Percentiles rank a stretch among this genome's conserved stretches.
Evolutionary conservation across 129 eudicot genomes (phyloP).

Genomic region (Cynara cardunculus): DNA sequence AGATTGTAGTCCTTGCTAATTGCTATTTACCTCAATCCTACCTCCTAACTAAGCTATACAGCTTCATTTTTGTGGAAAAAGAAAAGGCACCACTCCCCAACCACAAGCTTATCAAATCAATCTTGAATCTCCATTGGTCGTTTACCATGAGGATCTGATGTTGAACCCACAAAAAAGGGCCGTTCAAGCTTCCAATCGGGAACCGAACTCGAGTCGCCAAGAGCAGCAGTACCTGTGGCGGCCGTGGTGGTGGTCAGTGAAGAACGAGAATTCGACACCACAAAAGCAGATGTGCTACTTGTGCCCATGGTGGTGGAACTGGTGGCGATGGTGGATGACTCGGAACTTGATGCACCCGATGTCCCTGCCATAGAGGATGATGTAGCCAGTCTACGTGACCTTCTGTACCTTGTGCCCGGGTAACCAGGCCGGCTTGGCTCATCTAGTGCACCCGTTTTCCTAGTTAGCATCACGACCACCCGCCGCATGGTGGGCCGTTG

Average conservation of each 20-base stretch:
- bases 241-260: not conserved
- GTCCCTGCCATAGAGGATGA: constrained; percentile 42
- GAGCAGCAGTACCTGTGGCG: constrained; percentile 20
- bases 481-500: constrained; percentile 69
- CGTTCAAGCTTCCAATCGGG: constrained; percentile 11
- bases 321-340: constrained; percentile 22
- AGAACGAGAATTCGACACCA: not conserved
- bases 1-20: not conserved
- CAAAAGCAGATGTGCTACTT: constrained; percentile 4
- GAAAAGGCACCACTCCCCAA: not conserved
- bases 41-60: not conserved
- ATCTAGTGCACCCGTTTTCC: constrained; percentile 48
- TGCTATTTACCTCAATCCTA: not conserved
- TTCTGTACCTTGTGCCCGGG: constrained; percentile 62
- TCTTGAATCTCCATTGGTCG: constrained; percentile 39
- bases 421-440: constrained; percentile 77
- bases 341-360: constrained; percentile 36
- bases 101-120: not conserved
- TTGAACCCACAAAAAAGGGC: not conserved
- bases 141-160: constrained; percentile 50
- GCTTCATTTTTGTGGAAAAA: not conserved
- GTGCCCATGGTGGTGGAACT: constrained; percentile 31
- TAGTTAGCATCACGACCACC: constrained; percentile 62
- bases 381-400: constrained; percentile 34
- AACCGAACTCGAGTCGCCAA: constrained; percentile 18